These are phyloP conservation scores for Candida sojae DNA, from an alignment of 1,139 yeast genomes.

Conservation along the genomic window DNA sequence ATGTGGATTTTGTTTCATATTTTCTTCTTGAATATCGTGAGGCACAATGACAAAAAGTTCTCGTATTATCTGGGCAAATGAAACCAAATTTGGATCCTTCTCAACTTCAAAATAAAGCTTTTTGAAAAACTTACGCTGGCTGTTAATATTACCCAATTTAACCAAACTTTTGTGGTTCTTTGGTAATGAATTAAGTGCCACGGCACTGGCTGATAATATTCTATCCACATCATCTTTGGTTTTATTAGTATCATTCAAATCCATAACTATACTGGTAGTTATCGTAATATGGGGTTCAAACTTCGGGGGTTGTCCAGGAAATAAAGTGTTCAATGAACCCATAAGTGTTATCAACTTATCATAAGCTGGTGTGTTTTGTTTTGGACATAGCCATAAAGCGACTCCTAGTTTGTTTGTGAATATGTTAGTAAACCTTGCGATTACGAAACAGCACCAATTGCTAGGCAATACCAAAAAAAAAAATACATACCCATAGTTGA, in stretches of 20 bases:
- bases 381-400: slow-evolving; percentile 80
- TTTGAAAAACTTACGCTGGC: slow-evolving; percentile 53
- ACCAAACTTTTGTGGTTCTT: slow-evolving; percentile 38
- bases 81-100: slow-evolving; percentile 57
- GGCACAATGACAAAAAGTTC: slow-evolving; percentile 64
- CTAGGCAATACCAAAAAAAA: background rate
- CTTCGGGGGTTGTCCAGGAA: slow-evolving; percentile 64
- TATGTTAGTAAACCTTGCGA: background rate
- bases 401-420: slow-evolving; percentile 34
- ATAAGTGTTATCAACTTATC: slow-evolving; percentile 64
- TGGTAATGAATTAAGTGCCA: slow-evolving; percentile 57
- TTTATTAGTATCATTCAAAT: slow-evolving; percentile 33
- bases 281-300: slow-evolving; percentile 82
- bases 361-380: slow-evolving; percentile 50
- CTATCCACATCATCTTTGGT: slow-evolving; percentile 58
- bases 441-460: background rate
- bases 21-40: slow-evolving; percentile 35
- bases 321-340: slow-evolving; percentile 65
- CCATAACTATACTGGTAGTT: slow-evolving; percentile 57
- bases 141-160: slow-evolving; percentile 37
- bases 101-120: slow-evolving; percentile 63
- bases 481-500: slow-evolving; percentile 21
- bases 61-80: slow-evolving; percentile 69
- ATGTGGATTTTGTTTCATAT: slow-evolving; percentile 40
- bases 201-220: slow-evolving; percentile 64